Base-by-base conservation (phyloP, 2,329 filamentous ascomycete species). In the Epichloe glyceriae region DNA sequence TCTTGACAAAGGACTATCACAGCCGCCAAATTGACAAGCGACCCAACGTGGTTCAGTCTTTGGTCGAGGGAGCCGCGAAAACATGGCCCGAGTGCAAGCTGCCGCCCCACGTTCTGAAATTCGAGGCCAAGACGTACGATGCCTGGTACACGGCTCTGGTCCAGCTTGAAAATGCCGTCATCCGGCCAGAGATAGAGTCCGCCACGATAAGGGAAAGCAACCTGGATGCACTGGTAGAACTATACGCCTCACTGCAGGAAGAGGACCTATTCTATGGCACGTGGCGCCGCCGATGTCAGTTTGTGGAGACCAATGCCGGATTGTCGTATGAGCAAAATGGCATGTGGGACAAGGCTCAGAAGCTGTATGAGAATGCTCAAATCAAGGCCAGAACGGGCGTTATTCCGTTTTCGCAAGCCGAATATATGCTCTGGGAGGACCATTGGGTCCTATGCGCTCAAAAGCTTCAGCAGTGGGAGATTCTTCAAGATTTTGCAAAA, bases 351-450 rank as follows among this genome's bases (percentile, higher is more conserved):
- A 97, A 97, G 69, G 90, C 94, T 1, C 94, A 98, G 69, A 86
- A 87, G 62, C 85, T 96, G 72, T 98, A 97, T 66, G 93, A 99
- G 67, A 85, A 85, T 51, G 93, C 94, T 0, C 94, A 98, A 67
- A 88, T 98, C 65, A 98, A 97, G 67, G 93, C 94, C 43, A 82
- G 94, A 45, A 97, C 91, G 0, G 93, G 90, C 48, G 88, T 91
- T n/a, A 82, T 97, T 54, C 91, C 93, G 0, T 97, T 96, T 67
- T 95, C 91, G 1, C 87, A 94, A 60, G 89, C 85, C 34, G 93
- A 99, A 67, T 99, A 99, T 68, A 96, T 95, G 80, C 78, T 99
- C 1, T 99, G 93, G 93, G 93, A 99, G 68, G 93, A 99, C 63
- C 94, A 98, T 60, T 99, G 93, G 93, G 84, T 98, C 41, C 78